phyloP scores from a whole-genome alignment of 2,329 filamentous ascomycete species.

The Mycocentrospora acerina region DNA sequence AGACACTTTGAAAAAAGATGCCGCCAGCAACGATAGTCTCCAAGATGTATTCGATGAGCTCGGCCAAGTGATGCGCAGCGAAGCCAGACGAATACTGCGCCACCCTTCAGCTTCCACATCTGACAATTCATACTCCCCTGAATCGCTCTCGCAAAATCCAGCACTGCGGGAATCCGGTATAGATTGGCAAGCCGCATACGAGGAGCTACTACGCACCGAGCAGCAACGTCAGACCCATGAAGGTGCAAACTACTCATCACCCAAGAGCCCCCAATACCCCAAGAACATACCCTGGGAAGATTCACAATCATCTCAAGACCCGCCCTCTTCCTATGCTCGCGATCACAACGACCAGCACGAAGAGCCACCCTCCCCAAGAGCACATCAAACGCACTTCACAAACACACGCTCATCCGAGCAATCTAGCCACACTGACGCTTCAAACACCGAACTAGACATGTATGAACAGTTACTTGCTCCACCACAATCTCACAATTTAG shows the following conservation, averaged over 20 bases:
- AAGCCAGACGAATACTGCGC: no score
- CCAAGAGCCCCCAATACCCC: constrained; percentile 13
- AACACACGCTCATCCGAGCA: no score
- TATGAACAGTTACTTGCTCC: no score
- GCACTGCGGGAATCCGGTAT: constrained; percentile 38
- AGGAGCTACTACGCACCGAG: constrained; percentile 56
- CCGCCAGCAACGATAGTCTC: background rate
- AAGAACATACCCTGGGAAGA: constrained; percentile 16
- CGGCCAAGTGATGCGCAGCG: background rate
- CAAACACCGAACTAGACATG: no score
- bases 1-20: constrained; percentile 5
- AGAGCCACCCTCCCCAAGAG: constrained; percentile 33
- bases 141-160: constrained; percentile 53
- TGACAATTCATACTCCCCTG: constrained; percentile 52
- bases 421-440: no score
- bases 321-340: constrained; percentile 35
- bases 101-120: background rate
- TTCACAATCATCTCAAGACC: constrained; percentile 26
- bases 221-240: constrained; percentile 6
- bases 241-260: no score
- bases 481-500: no score
- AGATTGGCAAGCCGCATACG: constrained; percentile 60
- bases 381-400: constrained; percentile 12
- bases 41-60: constrained; percentile 39
- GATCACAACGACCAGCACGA: constrained; percentile 38